These are phyloP conservation scores for Chalciporus piperatus DNA, from an alignment of 768 basidiomycete species.

Conservation along the genomic window DNA sequence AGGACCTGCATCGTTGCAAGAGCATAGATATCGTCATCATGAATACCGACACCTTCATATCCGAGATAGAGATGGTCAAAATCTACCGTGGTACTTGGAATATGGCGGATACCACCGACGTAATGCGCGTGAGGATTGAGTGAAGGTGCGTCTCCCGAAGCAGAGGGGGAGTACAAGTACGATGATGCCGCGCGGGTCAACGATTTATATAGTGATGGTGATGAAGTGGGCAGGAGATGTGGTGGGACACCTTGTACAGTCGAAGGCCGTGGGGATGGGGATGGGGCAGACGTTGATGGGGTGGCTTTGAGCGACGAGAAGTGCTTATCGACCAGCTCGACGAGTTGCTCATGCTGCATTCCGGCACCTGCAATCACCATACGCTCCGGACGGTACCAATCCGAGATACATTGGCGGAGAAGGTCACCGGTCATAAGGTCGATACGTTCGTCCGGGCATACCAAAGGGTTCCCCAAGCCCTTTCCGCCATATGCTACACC, in stretches of 20 bases:
- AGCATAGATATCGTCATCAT: constrained; percentile 89
- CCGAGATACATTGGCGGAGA: constrained; percentile 61
- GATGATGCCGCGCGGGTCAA: constrained; percentile 75
- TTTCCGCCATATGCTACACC: constrained; percentile 74
- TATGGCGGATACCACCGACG: constrained; percentile 79
- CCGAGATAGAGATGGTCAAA: constrained; percentile 93
- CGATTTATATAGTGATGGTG: constrained; percentile 59
- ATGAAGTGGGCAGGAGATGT: constrained; percentile 55
- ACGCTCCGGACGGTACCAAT: constrained; percentile 90
- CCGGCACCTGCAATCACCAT: constrained; percentile 97
- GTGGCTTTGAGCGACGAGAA: constrained; percentile 65
- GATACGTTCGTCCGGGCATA: constrained; percentile 86
- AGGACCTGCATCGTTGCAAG: constrained; percentile 93
- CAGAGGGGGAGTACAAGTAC: constrained; percentile 51
- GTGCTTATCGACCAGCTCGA: constrained; percentile 79
- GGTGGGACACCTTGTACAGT: constrained; percentile 42
- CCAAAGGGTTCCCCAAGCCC: constrained; percentile 85
- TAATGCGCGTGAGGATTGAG: constrained; percentile 52
- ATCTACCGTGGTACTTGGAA: constrained; percentile 58
- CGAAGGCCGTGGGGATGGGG: constrained; percentile 27
- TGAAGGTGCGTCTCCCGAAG: constrained; percentile 7
- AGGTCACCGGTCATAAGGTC: constrained; percentile 57
- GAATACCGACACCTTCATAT: constrained; percentile 88
- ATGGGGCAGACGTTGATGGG: constrained; percentile 21
- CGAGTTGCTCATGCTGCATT: constrained; percentile 84